Base-by-base conservation (phyloP, 176 grass and related monocot species). In the Ampelocalamus luodianensis region DNA sequence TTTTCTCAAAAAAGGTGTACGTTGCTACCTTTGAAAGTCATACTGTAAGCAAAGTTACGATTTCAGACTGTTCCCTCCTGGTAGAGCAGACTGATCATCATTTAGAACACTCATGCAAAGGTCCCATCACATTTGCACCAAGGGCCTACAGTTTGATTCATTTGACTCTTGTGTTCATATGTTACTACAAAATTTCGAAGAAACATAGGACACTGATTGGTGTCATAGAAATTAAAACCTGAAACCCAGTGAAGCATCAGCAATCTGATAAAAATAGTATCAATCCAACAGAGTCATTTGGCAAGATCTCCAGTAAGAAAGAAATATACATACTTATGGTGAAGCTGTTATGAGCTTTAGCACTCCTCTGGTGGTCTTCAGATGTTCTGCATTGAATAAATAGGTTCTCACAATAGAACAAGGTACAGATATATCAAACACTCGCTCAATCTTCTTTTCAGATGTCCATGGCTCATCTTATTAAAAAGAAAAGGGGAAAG, bases 1-100 rank as follows among this genome's bases (percentile, higher is more conserved):
- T 73, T 53, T 83, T 50, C 15, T 50, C 6, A 73, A 32, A 71
- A 50, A 73, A 72, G 60, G 11, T 45, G 68, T 71, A 71, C 29
- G 36, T 65, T 17, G 14, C 63, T 36, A 15, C n/a, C 58, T 76
- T 67, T 77, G 73, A 45, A 69, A 85, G 50, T 20, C 64, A 37
- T 5, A 18, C 16, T 34, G 48, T 15, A 11, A 74, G 16, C 48
- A 66, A 65, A 56, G 34, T 55, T 74, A 39, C 20, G 18, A 27
- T 16, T 49, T 23, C 68, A 40, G 66, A 22, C 8, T 43, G 48
- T 26, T 56, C 62, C 44, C 16, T 85, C 14, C 14, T 56, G 72
- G 48, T 59, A 49, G 5, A 40, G 70, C 40, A 79, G 53, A 49
- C 50, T 60, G 39, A 53, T 70, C 65, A 79, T 16, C 24, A 42